Conservation (phyloP, 2,329 filamentous ascomycete species). For the Sclerotinia subarctica region DNA sequence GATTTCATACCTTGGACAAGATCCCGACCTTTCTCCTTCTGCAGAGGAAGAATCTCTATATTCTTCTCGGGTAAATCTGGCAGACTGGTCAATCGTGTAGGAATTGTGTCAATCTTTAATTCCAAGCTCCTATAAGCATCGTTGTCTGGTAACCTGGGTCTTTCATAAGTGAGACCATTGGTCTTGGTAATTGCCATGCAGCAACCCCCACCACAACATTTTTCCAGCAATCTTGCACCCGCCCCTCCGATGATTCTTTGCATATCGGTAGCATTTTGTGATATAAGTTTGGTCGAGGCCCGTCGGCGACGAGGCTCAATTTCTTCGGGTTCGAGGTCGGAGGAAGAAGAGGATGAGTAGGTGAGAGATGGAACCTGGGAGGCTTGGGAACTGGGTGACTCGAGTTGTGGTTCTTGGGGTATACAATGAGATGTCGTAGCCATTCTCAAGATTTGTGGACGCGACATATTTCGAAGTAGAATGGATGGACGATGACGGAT, state of each 20-base stretch:
- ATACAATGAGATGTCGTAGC: constrained; percentile 38
- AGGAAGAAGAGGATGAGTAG: constrained; percentile 60
- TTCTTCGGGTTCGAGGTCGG: constrained; percentile 46
- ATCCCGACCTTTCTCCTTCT: constrained; percentile 38
- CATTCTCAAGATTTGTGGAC: constrained; percentile 31
- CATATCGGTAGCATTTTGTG: constrained; percentile 60
- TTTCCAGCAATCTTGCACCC: constrained; percentile 57
- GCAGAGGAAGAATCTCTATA: constrained; percentile 63
- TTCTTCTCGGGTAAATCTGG: constrained; percentile 72
- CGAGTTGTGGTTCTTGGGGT: constrained; percentile 30
- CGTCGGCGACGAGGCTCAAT: constrained; percentile 52
- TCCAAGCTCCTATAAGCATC: constrained; percentile 77
- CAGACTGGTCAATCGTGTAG: constrained; percentile 68
- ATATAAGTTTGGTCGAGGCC: constrained; percentile 66
- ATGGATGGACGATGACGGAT: constrained; percentile 22
- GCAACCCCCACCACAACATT: constrained; percentile 64
- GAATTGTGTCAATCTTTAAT: constrained; percentile 72
- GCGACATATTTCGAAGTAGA: constrained; percentile 30
- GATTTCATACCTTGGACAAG: neutral
- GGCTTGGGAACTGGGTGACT: constrained; percentile 38
- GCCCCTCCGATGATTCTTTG: constrained; percentile 63
- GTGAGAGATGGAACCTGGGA: constrained; percentile 60
- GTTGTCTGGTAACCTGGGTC: constrained; percentile 67
- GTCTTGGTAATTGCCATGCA: constrained; percentile 51
- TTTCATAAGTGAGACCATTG: constrained; percentile 51